Evolutionary conservation across 768 basidiomycete species (phyloP), one percentile per base, ranked within the genome.

Genomic region (Pleurotus tuber-regium): DNA sequence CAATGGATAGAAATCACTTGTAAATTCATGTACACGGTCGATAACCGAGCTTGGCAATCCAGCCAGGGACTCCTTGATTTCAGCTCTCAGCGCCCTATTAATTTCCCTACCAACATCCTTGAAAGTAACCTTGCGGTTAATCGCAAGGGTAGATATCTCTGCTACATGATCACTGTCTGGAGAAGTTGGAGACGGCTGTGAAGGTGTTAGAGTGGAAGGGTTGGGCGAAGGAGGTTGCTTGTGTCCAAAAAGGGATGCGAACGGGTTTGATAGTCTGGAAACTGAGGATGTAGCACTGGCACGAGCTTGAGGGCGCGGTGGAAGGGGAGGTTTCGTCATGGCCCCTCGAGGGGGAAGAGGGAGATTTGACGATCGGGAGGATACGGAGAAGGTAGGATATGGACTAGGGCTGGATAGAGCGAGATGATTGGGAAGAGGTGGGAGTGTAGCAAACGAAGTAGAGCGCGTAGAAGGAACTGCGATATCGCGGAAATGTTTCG

Each of bases 161-260:
- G 82, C 56, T 38, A 68, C 62, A 18, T 68, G 59, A 35, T 77
- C 73, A 10, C 56, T 50, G 29, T 63, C 60, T 3, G 65, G 3
- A 51, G 72, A 49, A 54, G 67, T 52, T 54, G 62, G 40, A 1
- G 74, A 51, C 1, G 68, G 56, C 23, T 72, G 54, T 23, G 61
- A 44, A 16, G 63, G 55, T 1, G 65, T 30, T 12, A 59, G 33
- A 46, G 64, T 58, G 57, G 67, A 54, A 46, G 66, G 9, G 60
- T 58, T 24, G 65, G 65, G 68, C 61, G 19, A 60, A 61, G 51
- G 59, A 61, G 52, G 60, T 70, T 16, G 64, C 55, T 12, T 61
- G 19, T 67, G 33, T 4, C 83, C 87, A 58, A 91, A 92, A n/a
- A 94, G 75, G 1, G 86, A 86, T 0, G 89, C 86, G 58, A 94